phyloP scores from a whole-genome alignment of 2,329 filamentous ascomycete genomes.

The Fusarium sp. region DNA sequence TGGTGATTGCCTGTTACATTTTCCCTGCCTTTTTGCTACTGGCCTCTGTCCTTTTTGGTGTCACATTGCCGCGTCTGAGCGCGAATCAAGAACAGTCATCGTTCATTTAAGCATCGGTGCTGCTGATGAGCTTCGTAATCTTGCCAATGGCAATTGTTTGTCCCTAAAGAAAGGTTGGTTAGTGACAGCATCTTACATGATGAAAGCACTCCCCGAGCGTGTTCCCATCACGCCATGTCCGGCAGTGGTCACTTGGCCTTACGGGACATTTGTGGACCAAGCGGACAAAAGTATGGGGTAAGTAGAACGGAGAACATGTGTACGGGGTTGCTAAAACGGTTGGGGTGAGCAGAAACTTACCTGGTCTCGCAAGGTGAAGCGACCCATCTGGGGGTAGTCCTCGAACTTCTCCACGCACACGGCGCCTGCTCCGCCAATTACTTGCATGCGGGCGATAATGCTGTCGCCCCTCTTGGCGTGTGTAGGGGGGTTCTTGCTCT shows the following conservation, averaged over 20 bases:
- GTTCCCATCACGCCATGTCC: slow-evolving; percentile 18
- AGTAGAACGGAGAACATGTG: slow-evolving; percentile 10
- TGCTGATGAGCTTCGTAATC: slow-evolving; percentile 86
- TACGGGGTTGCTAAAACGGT: slow-evolving; percentile 1
- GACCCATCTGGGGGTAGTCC: slow-evolving; percentile 93
- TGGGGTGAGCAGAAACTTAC: slow-evolving; percentile 60
- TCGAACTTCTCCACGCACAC: slow-evolving; percentile 96
- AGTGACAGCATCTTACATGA: slow-evolving; percentile 37
- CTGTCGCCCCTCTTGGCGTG: slow-evolving; percentile 86
- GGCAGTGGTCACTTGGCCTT: slow-evolving; percentile 8
- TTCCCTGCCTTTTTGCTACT: slow-evolving; percentile 26
- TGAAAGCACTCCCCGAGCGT: slow-evolving; percentile 20
- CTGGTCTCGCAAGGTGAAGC: slow-evolving; percentile 90
- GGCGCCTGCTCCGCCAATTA: slow-evolving; percentile 84
- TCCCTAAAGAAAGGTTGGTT: slow-evolving; percentile 68
- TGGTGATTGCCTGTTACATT: slow-evolving; percentile 29
- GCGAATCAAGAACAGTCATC: slow-evolving; percentile 29
- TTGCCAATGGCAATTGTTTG: slow-evolving; percentile 99
- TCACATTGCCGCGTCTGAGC: slow-evolving; percentile 8
- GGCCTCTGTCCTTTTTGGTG: slow-evolving; percentile 13
- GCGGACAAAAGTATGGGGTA: slow-evolving; percentile 24
- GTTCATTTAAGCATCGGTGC: slow-evolving; percentile 51
- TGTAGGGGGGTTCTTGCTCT: slow-evolving; percentile 92
- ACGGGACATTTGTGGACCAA: slow-evolving; percentile 13
- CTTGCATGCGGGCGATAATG: slow-evolving; percentile 92